Percentiles rank a stretch among this genome's conserved stretches.
Conservation (phyloP, 768 basidiomycete species). For the Agrocybe pediades region DNA sequence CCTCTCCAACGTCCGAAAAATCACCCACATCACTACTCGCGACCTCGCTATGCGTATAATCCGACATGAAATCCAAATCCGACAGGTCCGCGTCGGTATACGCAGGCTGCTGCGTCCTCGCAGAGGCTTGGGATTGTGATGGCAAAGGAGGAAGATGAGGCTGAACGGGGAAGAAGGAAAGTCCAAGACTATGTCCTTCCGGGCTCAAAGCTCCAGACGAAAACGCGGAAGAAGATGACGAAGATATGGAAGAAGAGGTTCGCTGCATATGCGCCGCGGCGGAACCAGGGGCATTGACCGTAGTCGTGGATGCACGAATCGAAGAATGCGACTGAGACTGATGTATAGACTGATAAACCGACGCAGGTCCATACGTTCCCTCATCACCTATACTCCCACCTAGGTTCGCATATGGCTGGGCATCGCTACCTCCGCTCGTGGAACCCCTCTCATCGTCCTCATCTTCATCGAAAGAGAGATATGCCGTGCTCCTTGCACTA, state of each 20-base stretch:
- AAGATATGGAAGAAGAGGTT: not conserved
- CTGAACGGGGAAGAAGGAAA: not conserved
- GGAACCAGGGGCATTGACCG: not conserved
- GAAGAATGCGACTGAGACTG: not conserved
- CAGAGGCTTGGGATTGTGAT: not conserved
- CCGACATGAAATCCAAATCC: slow-evolving; percentile 26
- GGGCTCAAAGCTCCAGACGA: not conserved
- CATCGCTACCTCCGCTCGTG: not conserved
- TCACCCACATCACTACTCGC: not conserved
- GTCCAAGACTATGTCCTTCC: not conserved
- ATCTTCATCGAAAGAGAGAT: slow-evolving; percentile 16
- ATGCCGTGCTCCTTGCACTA: slow-evolving; percentile 15
- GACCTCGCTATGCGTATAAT: slow-evolving; percentile 16
- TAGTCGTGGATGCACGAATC: not conserved
- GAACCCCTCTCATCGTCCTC: slow-evolving; percentile 4
- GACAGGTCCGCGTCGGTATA: slow-evolving; percentile 20
- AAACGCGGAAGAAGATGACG: not conserved
- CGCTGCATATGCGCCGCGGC: too few species aligned
- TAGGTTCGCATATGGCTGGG: not conserved
- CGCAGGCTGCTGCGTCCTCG: not conserved
- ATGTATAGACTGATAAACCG: not conserved
- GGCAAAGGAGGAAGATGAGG: not conserved
- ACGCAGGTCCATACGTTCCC: not conserved
- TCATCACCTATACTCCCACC: not conserved
- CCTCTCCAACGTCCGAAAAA: not conserved